Evolutionary conservation across 2,329 filamentous ascomycete genomes (phyloP).

Genomic region (Aspergillus candidus): DNA sequence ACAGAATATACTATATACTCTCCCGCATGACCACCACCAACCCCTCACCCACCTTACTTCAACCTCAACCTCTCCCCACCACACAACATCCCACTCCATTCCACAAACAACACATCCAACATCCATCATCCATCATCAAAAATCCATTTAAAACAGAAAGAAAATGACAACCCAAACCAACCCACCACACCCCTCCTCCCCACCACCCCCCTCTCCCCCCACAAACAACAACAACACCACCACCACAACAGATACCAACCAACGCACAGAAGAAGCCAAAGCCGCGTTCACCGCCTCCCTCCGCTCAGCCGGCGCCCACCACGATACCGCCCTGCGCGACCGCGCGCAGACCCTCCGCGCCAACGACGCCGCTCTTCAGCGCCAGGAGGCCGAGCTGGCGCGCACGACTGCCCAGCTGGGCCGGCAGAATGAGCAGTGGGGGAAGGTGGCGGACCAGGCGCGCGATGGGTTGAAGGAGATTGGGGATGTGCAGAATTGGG

Average conservation of each 20-base stretch:
- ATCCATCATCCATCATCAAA: neutral
- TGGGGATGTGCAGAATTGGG: slow-evolving; percentile 61
- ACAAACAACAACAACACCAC: slow-evolving; percentile 8
- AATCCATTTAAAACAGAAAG: too few relatives aligned
- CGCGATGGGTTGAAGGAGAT: slow-evolving; percentile 55
- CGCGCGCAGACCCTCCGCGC: slow-evolving; percentile 52
- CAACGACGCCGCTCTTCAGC: slow-evolving; percentile 48
- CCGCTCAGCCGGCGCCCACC: slow-evolving; percentile 39
- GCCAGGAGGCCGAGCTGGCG: slow-evolving; percentile 50
- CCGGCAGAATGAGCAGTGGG: slow-evolving; percentile 50
- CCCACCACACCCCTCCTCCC: slow-evolving; percentile 2
- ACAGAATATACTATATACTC: too few relatives aligned
- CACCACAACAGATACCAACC: slow-evolving; percentile 4
- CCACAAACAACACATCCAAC: neutral
- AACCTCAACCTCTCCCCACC: too few relatives aligned
- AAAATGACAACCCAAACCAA: slow-evolving; percentile 1
- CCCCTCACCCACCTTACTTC: too few relatives aligned
- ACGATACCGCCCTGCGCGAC: slow-evolving; percentile 49
- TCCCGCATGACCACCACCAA: too few relatives aligned
- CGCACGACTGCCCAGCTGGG: slow-evolving; percentile 46
- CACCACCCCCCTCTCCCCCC: slow-evolving; percentile 1
- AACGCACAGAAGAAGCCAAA: slow-evolving; percentile 38
- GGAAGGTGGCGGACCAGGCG: slow-evolving; percentile 49
- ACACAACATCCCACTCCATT: too few relatives aligned
- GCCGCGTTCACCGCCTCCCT: slow-evolving; percentile 42